Percentiles rank a stretch among this genome's conserved stretches.
Evolutionary conservation across 176 grass and related monocot species (phyloP).

Genomic region (Hordeum marinum): DNA sequence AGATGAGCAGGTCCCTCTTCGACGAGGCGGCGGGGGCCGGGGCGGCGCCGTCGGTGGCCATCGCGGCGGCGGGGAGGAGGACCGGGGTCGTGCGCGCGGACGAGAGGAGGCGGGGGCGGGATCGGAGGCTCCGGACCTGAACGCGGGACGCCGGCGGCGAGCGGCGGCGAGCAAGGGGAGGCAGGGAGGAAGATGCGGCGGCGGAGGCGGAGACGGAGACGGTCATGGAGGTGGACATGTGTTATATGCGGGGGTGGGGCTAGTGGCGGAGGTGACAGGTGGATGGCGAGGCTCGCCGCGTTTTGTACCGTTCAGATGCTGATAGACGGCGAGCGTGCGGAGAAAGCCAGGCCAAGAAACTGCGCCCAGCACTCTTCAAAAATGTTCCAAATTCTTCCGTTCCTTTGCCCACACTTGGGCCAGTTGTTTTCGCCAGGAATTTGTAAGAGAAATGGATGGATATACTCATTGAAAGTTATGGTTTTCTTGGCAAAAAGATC

Average conservation of each 20-base stretch:
- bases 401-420: no score
- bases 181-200: background rate
- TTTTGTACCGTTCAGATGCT: slow-evolving; percentile 51
- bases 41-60: no score
- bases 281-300: background rate
- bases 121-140: background rate
- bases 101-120: background rate
- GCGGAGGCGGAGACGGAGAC: slow-evolving; percentile 35
- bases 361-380: background rate
- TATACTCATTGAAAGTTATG: no score
- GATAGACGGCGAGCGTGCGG: slow-evolving; percentile 37
- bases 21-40: slow-evolving; percentile 14
- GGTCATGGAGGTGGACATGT: background rate
- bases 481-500: no score
- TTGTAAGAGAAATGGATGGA: no score
- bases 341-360: background rate
- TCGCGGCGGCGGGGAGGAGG: slow-evolving; percentile 12
- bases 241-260: slow-evolving; percentile 14
- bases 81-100: background rate
- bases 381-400: no score
- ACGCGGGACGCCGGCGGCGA: slow-evolving; percentile 6
- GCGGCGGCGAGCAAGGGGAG: background rate
- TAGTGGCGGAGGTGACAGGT: slow-evolving; percentile 7
- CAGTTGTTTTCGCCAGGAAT: no score
- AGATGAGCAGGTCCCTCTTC: slow-evolving; percentile 42